These are phyloP conservation scores for Lactifluus volemus DNA, from an alignment of 768 basidiomycete species.

Conservation along the genomic window DNA sequence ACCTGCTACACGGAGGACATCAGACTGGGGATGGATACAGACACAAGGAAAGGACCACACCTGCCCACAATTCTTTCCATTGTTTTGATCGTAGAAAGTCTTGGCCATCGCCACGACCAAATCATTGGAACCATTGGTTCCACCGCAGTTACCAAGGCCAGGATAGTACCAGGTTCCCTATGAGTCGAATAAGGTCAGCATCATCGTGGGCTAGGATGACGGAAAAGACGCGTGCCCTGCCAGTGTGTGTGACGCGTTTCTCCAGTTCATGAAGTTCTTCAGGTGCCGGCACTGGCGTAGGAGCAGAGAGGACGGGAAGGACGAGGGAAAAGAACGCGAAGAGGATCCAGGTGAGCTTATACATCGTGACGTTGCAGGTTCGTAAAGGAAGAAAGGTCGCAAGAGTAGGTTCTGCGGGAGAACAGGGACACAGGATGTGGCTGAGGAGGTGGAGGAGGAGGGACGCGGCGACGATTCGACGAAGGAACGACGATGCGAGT, in stretches of 20 bases:
- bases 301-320: constrained; percentile 37
- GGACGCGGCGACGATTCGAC: constrained; percentile 19
- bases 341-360: constrained; percentile 30
- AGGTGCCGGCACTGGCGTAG: constrained; percentile 35
- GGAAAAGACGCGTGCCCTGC: constrained; percentile 39
- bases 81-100: constrained; percentile 3
- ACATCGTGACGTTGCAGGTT: constrained; percentile 28
- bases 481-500: neutral
- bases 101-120: constrained; percentile 13
- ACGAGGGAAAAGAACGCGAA: constrained; percentile 36
- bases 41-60: neutral
- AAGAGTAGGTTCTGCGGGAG: neutral
- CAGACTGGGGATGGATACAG: neutral
- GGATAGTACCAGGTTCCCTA: constrained; percentile 14
- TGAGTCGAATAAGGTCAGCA: neutral
- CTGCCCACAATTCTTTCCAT: constrained; percentile 10
- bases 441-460: constrained; percentile 21
- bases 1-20: constrained; percentile 2
- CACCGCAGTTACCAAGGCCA: constrained; percentile 17
- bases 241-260: constrained; percentile 45
- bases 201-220: neutral
- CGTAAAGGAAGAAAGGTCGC: neutral
- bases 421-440: constrained; percentile 10
- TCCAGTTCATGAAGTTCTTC: constrained; percentile 30
- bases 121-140: neutral